Conservation (phyloP, 352 stramenopile genomes). For the Phytophthora hybrid region DNA sequence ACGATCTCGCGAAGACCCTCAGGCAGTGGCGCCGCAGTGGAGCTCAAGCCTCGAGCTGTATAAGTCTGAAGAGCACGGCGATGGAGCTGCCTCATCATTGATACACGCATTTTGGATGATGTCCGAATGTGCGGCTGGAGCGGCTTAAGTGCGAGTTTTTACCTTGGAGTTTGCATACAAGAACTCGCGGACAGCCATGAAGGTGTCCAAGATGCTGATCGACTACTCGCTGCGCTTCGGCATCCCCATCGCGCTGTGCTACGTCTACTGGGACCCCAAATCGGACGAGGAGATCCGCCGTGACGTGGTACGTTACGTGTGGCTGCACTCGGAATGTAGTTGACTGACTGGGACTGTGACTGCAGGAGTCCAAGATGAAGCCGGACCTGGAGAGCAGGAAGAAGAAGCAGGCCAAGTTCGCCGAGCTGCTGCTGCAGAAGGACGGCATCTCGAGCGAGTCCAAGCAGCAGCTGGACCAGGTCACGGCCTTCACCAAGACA, state of each 20-base stretch:
- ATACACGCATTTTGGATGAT: constrained; percentile 14
- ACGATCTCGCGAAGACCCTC: constrained; percentile 71
- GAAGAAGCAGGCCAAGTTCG: constrained; percentile 80
- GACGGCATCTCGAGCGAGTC: constrained; percentile 59
- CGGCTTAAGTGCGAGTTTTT: constrained; percentile 17
- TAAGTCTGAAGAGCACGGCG: constrained; percentile 5
- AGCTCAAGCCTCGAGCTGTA: constrained; percentile 28
- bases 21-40: constrained; percentile 33
- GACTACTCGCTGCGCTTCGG: constrained; percentile 82
- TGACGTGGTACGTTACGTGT: constrained; percentile 80
- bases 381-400: constrained; percentile 63
- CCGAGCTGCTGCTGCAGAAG: constrained; percentile 73
- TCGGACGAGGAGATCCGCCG: constrained; percentile 80
- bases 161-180: not conserved
- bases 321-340: not conserved
- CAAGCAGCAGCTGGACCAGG: constrained; percentile 79
- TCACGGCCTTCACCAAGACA: constrained; percentile 76
- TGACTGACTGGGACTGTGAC: too few relatives aligned
- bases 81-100: constrained; percentile 32
- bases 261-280: constrained; percentile 77
- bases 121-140: constrained; percentile 13
- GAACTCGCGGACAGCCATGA: constrained; percentile 52
- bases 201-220: constrained; percentile 86
- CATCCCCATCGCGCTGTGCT: constrained; percentile 70
- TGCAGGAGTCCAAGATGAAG: constrained; percentile 75